These are phyloP conservation scores for Metschnikowia arizonensis DNA, from an alignment of 805 yeast species.

Conservation along the genomic window DNA sequence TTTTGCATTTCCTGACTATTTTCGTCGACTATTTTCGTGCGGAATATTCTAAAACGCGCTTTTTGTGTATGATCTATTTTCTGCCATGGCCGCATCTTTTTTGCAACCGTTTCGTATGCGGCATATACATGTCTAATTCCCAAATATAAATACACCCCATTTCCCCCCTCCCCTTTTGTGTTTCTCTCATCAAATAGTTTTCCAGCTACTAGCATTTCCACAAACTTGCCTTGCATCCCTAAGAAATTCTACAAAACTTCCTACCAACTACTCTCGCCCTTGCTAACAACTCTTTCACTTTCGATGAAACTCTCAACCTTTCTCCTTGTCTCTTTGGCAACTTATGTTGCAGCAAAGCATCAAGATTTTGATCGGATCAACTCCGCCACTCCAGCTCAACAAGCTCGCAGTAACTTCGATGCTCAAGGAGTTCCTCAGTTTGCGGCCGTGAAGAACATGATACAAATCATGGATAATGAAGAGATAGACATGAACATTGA, in stretches of 20 bases:
- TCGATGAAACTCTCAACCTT: background rate
- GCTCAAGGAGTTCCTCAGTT: background rate
- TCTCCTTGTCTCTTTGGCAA: background rate
- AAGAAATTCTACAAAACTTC: background rate
- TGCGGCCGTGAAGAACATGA: background rate
- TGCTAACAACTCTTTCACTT: background rate
- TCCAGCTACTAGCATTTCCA: background rate
- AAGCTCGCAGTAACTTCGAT: background rate
- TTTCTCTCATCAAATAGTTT: background rate
- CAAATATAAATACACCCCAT: background rate
- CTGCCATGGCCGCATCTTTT: constrained; percentile 2
- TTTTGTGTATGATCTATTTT: background rate
- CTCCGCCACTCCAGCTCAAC: no score
- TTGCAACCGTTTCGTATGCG: background rate
- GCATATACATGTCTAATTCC: constrained; percentile 2
- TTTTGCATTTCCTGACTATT: background rate
- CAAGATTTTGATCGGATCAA: background rate
- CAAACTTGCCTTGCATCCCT: background rate
- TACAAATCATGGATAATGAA: background rate
- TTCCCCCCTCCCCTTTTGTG: background rate
- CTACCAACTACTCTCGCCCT: background rate
- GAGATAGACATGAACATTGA: constrained; percentile 2
- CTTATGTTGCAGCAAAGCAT: background rate
- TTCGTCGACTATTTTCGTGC: background rate
- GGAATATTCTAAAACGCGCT: background rate